Conservation (phyloP, 2,329 filamentous ascomycete genomes). For the Pseudogymnoascus sp. region DNA sequence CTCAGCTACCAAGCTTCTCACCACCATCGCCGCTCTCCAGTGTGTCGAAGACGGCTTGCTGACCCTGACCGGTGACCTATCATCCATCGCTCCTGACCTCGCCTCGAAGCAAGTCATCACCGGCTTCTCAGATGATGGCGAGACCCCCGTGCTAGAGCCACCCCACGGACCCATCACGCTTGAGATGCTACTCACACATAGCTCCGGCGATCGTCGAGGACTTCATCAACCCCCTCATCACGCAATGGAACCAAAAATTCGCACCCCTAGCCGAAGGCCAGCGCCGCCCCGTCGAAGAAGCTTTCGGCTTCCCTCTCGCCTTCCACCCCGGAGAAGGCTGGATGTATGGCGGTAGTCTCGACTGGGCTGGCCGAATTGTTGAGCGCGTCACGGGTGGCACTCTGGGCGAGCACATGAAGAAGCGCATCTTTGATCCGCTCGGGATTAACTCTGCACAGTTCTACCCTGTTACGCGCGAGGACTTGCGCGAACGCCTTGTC, state of each 20-base stretch:
- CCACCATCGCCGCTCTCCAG: constrained; percentile 13
- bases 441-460: constrained; percentile 36
- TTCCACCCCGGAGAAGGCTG: constrained; percentile 11
- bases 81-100: constrained; percentile 9
- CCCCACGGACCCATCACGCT: constrained; percentile 4
- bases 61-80: constrained; percentile 4
- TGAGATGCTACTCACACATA: constrained; percentile 12
- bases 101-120: constrained; percentile 10
- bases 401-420: constrained; percentile 43
- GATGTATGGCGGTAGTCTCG: constrained; percentile 11
- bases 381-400: constrained; percentile 37
- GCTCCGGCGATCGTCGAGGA: constrained; percentile 8
- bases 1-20: constrained; percentile 10
- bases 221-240: constrained; percentile 11
- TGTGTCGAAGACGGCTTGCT: constrained; percentile 12
- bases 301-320: not conserved
- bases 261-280: constrained; percentile 20
- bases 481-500: constrained; percentile 19
- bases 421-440: constrained; percentile 40
- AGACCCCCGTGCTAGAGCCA: constrained; percentile 11
- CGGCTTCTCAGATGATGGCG: constrained; percentile 12
- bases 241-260: constrained; percentile 18
- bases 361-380: constrained; percentile 35
- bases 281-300: constrained; percentile 17
- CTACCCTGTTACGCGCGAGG: constrained; percentile 28